Percentiles rank a stretch among this genome's conserved stretches.
These are phyloP conservation scores for Macrocystidia cucumis DNA, from an alignment of 1,284 basidiomycete species.

Conservation along the genomic window DNA sequence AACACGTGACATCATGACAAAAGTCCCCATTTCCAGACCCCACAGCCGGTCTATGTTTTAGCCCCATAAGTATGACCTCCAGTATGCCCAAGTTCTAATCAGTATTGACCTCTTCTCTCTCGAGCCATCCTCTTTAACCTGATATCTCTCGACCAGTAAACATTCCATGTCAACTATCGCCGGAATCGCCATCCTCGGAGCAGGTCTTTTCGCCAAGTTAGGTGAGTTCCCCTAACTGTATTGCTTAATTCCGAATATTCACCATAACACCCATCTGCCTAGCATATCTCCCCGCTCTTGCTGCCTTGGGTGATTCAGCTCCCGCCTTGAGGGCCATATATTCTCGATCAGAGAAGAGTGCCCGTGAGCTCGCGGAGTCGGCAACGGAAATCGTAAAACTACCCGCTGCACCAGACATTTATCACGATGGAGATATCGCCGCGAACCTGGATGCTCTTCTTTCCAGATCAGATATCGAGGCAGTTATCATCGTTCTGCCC, in stretches of 20 bases:
- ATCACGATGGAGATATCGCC: conserved; percentile 44
- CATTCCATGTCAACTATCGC: conserved; percentile 20
- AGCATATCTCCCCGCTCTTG: conserved; percentile 73
- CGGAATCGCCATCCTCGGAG: conserved; percentile 63
- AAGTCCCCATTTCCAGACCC: too few relatives aligned
- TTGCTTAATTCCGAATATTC: conserved; percentile 20
- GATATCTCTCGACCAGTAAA: too few relatives aligned
- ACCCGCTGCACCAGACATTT: conserved; percentile 35
- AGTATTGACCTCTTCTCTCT: too few relatives aligned
- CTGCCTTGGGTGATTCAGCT: conserved; percentile 34
- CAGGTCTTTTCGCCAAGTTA: conserved; percentile 68
- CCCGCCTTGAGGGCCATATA: conserved; percentile 63
- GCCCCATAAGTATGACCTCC: conserved; percentile 5
- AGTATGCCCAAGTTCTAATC: too few relatives aligned
- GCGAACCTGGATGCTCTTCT: conserved; percentile 59
- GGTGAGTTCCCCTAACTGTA: conserved; percentile 35
- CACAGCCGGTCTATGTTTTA: conserved; percentile 8
- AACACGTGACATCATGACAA: conserved; percentile 12
- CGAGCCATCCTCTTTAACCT: too few relatives aligned
- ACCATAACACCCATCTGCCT: conserved; percentile 19
- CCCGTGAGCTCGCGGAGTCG: conserved; percentile 38
- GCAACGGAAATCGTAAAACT: conserved; percentile 37
- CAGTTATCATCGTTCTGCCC: conserved; percentile 73
- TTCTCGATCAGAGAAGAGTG: conserved; percentile 67
- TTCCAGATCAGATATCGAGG: conserved; percentile 53